A percentile compares a stretch with the other conserved stretches of the same genome.
Evolutionary conservation across 2,329 filamentous ascomycete species (phyloP).

Genomic region (Paecilomyces dactylethromorphus): DNA sequence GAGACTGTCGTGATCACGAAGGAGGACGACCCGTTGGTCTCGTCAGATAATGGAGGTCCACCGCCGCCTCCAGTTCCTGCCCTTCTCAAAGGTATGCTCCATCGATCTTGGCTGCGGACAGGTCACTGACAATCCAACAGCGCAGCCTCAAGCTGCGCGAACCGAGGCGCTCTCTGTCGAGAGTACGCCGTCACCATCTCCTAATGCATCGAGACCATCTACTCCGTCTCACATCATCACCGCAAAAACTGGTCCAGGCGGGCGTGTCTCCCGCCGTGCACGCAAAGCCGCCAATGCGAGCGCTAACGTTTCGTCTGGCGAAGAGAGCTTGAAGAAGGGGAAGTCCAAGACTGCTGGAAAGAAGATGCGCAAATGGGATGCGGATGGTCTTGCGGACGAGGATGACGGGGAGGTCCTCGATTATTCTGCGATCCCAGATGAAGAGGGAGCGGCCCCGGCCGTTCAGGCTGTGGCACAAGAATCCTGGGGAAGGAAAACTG

Average conservation of each 20-base stretch:
- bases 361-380: slow-evolving; percentile 87
- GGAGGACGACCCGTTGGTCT: slow-evolving; percentile 41
- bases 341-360: slow-evolving; percentile 56
- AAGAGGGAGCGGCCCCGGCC: slow-evolving; percentile 48
- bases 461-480: slow-evolving; percentile 70
- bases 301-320: slow-evolving; percentile 64
- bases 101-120: not conserved
- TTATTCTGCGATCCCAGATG: slow-evolving; percentile 68
- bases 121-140: slow-evolving; percentile 22
- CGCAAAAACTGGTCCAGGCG: slow-evolving; percentile 66
- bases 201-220: slow-evolving; percentile 69
- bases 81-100: slow-evolving; percentile 40
- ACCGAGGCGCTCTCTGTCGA: slow-evolving; percentile 52
- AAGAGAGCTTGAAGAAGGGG: slow-evolving; percentile 64
- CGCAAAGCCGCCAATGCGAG: slow-evolving; percentile 57
- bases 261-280: slow-evolving; percentile 72
- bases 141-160: slow-evolving; percentile 39
- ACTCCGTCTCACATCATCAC: slow-evolving; percentile 70
- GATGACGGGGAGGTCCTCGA: slow-evolving; percentile 75
- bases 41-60: slow-evolving; percentile 44
- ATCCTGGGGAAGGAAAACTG: slow-evolving; percentile 77
- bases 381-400: slow-evolving; percentile 79
- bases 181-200: slow-evolving; percentile 62
- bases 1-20: slow-evolving; percentile 39
- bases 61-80: slow-evolving; percentile 48